Conservation (phyloP, 176 grass and related monocot species). For the Avena atlantica region DNA sequence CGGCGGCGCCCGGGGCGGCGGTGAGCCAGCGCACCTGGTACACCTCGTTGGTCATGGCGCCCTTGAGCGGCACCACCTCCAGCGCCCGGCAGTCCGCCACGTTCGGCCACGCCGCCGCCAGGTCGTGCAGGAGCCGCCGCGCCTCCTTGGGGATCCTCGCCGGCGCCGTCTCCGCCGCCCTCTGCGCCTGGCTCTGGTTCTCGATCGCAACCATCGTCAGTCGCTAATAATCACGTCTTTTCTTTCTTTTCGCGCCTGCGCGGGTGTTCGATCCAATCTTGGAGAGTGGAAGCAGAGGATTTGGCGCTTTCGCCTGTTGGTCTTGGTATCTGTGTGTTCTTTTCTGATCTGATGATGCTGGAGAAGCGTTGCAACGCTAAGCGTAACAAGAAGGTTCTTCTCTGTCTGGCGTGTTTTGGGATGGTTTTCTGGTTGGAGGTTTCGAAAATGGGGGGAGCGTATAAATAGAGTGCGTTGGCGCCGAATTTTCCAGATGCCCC, state of each 20-base stretch:
- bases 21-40: constrained; percentile 85
- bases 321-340: background rate
- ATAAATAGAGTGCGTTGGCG: constrained; percentile 50
- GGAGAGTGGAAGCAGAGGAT: background rate
- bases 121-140: constrained; percentile 62
- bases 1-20: background rate
- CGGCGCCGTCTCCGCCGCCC: background rate
- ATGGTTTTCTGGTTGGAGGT: background rate
- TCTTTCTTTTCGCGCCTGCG: background rate
- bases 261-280: background rate
- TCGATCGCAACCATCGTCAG: constrained; percentile 77
- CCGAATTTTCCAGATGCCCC: constrained; percentile 30
- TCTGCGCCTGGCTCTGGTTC: constrained; percentile 49
- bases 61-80: constrained; percentile 87
- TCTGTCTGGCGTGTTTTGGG: background rate
- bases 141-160: constrained; percentile 88
- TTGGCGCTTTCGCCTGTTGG: background rate
- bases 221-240: constrained; percentile 1
- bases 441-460: background rate
- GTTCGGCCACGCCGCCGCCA: constrained; percentile 77
- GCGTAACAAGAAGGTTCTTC: background rate
- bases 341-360: background rate
- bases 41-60: constrained; percentile 98
- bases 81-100: constrained; percentile 70
- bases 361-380: background rate